Evolutionary conservation across 225 moss, liverwort and hornwort species (phyloP), one percentile per base, ranked within the genome.

Genomic region (Neckera pumila): DNA sequence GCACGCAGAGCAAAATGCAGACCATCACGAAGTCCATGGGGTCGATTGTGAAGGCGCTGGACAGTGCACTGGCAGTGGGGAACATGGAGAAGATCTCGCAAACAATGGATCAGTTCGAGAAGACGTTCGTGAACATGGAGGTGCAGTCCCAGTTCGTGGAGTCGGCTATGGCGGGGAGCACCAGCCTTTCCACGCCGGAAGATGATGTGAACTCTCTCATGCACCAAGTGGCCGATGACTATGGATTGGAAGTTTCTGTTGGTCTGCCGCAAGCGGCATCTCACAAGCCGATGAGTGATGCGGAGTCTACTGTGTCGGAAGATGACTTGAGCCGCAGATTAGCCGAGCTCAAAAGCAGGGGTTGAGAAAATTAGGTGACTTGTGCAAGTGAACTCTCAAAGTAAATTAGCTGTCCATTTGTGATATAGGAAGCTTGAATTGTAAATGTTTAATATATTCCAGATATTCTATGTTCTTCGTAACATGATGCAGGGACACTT

Each of bases 61-160:
- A 93, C 54, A 92, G 85, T 65, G 93, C 93, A 30, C 92, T 93
- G 27, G 93, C 93, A 7, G 92, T 93, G 36, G 93, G 93, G 18
- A 93, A 93, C 83, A 93, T 93, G 93, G 92, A 93, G 47, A 93
- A 93, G 76, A 93, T 93, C 79, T 93, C 93, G 34, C 93, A 92
- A 78, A 93, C 93, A n/a, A 93, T 93, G 93, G 93, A 93, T 53
- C 93, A 93, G 54, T 93, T 93, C n/a, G 93, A 93, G 79, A 90
- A 93, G 90, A 92, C 93, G 28, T 93, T 93, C 42, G 93, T 93
- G 57, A 93, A 93, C 80, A 93, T 93, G 93, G 93, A 93, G 90
- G 93, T 93, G 66, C 93, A 93, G 76, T 92, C 92, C 17, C 92
- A 93, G 87, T 93, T 93, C 61, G 93, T 93, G 74, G 93, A 93